These are phyloP conservation scores for Xylaria sp. DNA, from an alignment of 2,329 filamentous ascomycete species.

Conservation along the genomic window DNA sequence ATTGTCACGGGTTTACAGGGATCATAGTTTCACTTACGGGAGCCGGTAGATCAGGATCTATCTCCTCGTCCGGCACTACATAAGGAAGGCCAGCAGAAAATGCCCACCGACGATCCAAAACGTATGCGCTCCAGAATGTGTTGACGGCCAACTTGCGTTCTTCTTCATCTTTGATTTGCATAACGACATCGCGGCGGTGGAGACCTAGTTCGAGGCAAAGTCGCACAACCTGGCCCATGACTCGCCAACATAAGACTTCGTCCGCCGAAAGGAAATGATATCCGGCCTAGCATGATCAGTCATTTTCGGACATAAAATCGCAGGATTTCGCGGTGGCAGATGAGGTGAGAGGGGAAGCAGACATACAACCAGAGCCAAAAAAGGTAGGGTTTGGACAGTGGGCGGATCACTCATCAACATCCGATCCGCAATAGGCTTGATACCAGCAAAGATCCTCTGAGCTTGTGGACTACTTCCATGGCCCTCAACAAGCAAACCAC, in stretches of 20 bases:
- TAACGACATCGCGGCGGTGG: constrained; percentile 80
- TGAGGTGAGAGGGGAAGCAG: not conserved
- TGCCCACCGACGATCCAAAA: constrained; percentile 86
- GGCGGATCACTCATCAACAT: constrained; percentile 66
- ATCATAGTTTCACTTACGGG: constrained; percentile 66
- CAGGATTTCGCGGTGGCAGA: not conserved
- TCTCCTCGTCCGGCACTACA: constrained; percentile 84
- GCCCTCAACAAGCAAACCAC: constrained; percentile 79
- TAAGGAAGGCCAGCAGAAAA: constrained; percentile 91
- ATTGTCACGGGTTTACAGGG: not conserved
- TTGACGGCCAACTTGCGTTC: constrained; percentile 75
- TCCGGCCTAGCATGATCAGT: constrained; percentile 54
- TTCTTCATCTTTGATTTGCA: constrained; percentile 73
- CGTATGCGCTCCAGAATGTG: constrained; percentile 88
- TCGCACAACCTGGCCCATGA: constrained; percentile 83
- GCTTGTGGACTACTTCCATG: constrained; percentile 82
- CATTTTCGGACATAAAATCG: not conserved
- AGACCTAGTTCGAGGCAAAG: constrained; percentile 84
- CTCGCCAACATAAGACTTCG: constrained; percentile 85
- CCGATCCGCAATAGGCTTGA: constrained; percentile 76
- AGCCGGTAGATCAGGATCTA: constrained; percentile 80
- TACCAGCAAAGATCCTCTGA: constrained; percentile 77
- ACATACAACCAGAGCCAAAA: constrained; percentile 58
- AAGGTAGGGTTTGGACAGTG: constrained; percentile 59
- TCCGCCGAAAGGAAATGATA: constrained; percentile 90